Conservation (phyloP, 2,329 filamentous ascomycete species). For the Arthrobotrys pseudoclavata region DNA sequence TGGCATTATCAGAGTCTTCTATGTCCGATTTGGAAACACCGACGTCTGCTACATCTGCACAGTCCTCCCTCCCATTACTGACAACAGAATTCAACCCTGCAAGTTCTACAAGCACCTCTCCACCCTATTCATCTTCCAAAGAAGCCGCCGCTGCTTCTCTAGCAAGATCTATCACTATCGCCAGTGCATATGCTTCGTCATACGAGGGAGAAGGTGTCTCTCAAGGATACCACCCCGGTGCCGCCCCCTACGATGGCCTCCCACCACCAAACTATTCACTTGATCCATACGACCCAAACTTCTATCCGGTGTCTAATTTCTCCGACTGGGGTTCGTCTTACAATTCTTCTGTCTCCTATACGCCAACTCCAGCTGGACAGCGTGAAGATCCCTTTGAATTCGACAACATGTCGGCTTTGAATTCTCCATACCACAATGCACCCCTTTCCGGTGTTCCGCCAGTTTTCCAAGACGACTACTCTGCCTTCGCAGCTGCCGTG, state of each 20-base stretch:
- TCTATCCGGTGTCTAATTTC: slow-evolving; percentile 63
- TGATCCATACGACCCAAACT: slow-evolving; percentile 59
- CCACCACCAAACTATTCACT: slow-evolving; percentile 52
- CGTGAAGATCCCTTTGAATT: slow-evolving; percentile 63
- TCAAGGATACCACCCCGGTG: slow-evolving; percentile 50
- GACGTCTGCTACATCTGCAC: slow-evolving; percentile 46
- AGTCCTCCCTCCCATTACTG: slow-evolving; percentile 45
- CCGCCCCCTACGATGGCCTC: slow-evolving; percentile 50
- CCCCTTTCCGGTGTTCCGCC: slow-evolving; percentile 54
- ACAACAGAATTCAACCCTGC: slow-evolving; percentile 55
- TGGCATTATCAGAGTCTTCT: slow-evolving; percentile 39
- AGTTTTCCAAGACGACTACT: slow-evolving; percentile 61
- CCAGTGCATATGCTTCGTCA: slow-evolving; percentile 58
- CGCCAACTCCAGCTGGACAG: slow-evolving; percentile 62
- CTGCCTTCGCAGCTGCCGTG: slow-evolving; percentile 62
- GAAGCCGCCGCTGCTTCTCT: slow-evolving; percentile 62
- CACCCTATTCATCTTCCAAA: slow-evolving; percentile 61
- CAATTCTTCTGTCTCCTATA: slow-evolving; percentile 61
- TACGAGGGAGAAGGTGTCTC: slow-evolving; percentile 58
- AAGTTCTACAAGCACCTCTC: slow-evolving; percentile 44
- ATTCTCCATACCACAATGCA: slow-evolving; percentile 50
- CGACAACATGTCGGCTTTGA: slow-evolving; percentile 56
- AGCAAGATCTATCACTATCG: slow-evolving; percentile 62
- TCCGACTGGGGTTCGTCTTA: slow-evolving; percentile 63
- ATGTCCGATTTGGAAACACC: slow-evolving; percentile 51